Conservation (phyloP, 2,329 filamentous ascomycete species). For the Colletotrichum godetiae region DNA sequence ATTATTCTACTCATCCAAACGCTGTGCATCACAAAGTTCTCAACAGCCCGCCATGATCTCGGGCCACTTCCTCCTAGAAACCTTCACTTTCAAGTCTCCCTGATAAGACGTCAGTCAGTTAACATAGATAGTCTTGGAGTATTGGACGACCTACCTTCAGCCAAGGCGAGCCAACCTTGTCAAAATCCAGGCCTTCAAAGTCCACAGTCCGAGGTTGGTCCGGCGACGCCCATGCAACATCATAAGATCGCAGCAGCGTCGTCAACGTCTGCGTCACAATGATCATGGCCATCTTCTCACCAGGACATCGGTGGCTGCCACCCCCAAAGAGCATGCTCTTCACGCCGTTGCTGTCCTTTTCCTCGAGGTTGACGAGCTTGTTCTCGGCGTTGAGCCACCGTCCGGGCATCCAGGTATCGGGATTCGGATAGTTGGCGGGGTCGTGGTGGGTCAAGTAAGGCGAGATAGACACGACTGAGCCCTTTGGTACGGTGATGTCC, state of each 20-base stretch:
- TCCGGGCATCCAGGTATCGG: constrained; percentile 34
- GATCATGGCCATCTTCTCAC: constrained; percentile 32
- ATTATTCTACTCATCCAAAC: neutral
- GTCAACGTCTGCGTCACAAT: constrained; percentile 23
- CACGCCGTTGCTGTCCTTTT: neutral
- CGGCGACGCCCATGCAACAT: constrained; percentile 32
- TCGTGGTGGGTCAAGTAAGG: constrained; percentile 35
- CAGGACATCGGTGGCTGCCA: constrained; percentile 19
- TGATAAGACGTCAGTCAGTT: neutral
- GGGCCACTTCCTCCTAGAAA: neutral
- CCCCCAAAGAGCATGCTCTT: constrained; percentile 20
- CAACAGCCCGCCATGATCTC: neutral
- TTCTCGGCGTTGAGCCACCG: constrained; percentile 37
- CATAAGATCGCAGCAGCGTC: constrained; percentile 36
- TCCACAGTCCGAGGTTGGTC: constrained; percentile 5
- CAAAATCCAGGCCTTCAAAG: constrained; percentile 33
- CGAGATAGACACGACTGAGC: constrained; percentile 33
- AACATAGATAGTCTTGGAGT: too few species aligned
- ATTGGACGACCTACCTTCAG: constrained; percentile 14
- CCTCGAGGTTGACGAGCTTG: constrained; percentile 21
- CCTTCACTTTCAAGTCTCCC: constrained; percentile 7
- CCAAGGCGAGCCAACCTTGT: constrained; percentile 34
- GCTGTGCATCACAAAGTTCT: neutral
- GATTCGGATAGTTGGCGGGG: constrained; percentile 22
- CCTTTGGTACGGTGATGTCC: constrained; percentile 20